phyloP scores from a whole-genome alignment of 768 basidiomycete species.

The Amanita phalloides region DNA sequence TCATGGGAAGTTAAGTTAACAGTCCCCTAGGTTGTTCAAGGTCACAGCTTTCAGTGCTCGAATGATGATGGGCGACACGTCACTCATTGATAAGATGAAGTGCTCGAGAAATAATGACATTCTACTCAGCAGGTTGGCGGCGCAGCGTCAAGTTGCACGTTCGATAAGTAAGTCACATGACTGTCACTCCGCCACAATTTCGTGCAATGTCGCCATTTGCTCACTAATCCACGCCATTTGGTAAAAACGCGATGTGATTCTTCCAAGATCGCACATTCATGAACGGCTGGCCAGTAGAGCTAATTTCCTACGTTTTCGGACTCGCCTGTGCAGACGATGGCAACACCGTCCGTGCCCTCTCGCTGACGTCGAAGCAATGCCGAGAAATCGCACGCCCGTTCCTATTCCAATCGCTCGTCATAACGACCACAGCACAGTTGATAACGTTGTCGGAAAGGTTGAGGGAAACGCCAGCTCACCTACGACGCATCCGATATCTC shows the following conservation, averaged over 20 bases:
- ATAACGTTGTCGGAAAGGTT: slow-evolving; percentile 18
- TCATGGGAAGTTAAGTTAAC: no score
- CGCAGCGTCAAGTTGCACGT: no score
- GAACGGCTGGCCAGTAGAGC: slow-evolving; percentile 30
- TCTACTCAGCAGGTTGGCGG: no score
- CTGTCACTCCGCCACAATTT: not conserved
- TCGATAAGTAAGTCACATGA: not conserved
- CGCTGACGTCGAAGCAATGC: slow-evolving; percentile 29
- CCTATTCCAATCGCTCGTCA: slow-evolving; percentile 27
- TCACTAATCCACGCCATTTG: slow-evolving; percentile 12
- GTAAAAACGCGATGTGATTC: not conserved
- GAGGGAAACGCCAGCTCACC: slow-evolving; percentile 21
- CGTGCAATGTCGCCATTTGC: slow-evolving; percentile 18
- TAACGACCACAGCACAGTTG: slow-evolving; percentile 19
- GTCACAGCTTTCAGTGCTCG: no score
- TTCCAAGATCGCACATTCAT: slow-evolving; percentile 11
- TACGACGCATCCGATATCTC: slow-evolving; percentile 30
- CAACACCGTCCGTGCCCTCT: slow-evolving; percentile 22
- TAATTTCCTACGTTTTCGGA: slow-evolving; percentile 33
- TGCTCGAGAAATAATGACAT: no score
- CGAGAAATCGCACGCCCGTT: slow-evolving; percentile 25
- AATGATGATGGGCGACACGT: no score
- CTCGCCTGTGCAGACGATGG: slow-evolving; percentile 32
- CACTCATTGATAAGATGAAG: no score
- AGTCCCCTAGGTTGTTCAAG: no score